Evolutionary conservation across 2,329 filamentous ascomycete species (phyloP).

Genomic region (Colletotrichum liriopes): DNA sequence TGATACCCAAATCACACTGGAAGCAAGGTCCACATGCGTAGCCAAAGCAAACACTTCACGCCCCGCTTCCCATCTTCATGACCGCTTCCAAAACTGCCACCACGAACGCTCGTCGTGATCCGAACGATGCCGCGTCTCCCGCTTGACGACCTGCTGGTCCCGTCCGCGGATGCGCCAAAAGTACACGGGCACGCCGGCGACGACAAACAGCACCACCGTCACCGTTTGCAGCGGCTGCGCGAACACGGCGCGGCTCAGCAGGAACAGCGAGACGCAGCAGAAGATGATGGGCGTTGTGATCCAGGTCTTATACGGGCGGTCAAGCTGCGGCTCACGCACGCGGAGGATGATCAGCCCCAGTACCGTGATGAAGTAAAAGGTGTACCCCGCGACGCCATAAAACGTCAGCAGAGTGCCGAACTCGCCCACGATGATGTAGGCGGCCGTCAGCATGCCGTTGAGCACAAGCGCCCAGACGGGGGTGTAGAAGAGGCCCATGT

Average conservation of each 20-base stretch:
- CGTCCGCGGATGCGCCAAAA: conserved; percentile 85
- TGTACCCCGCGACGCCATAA: conserved; percentile 96
- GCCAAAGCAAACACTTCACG: not conserved
- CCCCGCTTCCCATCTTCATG: conserved; percentile 33
- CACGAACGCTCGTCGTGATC: conserved; percentile 54
- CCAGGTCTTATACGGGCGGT: conserved; percentile 95
- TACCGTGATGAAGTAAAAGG: conserved; percentile 97
- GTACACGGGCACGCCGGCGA: conserved; percentile 88
- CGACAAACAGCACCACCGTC: conserved; percentile 87
- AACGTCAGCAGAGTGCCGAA: conserved; percentile 95
- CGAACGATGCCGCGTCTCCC: conserved; percentile 51
- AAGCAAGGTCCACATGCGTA: not conserved
- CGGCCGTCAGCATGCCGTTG: conserved; percentile 80
- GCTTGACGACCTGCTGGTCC: conserved; percentile 65
- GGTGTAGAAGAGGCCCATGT: conserved; percentile 89
- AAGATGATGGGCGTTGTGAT: conserved; percentile 98
- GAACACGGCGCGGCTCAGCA: conserved; percentile 90
- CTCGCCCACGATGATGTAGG: conserved; percentile 89
- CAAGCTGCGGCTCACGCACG: conserved; percentile 87
- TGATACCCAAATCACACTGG: not conserved
- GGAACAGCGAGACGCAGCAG: conserved; percentile 95
- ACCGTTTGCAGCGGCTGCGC: conserved; percentile 92
- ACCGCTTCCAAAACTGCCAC: conserved; percentile 75
- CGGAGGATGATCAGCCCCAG: conserved; percentile 92
- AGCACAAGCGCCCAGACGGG: conserved; percentile 93